These are phyloP conservation scores for Dictyostelium intermedium DNA, from an alignment of 78 protist species.

Conservation along the genomic window DNA sequence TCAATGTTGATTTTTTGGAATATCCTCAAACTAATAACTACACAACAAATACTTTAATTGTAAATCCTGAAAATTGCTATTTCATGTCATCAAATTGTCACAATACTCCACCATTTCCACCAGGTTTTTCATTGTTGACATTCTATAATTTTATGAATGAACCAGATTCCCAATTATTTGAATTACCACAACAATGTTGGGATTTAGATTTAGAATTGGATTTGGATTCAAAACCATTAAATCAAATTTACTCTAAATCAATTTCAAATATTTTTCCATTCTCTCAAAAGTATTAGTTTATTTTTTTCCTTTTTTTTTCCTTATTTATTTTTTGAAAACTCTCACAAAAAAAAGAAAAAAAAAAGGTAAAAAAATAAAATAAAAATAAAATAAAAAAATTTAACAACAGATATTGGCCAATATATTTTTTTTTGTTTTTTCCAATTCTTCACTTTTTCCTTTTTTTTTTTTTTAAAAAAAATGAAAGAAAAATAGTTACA, in stretches of 20 bases:
- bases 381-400: no score
- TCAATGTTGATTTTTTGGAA: background rate
- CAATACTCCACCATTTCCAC: background rate
- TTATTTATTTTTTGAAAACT: background rate
- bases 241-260: background rate
- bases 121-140: background rate
- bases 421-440: no score
- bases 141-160: background rate
- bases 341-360: no score
- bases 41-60: background rate
- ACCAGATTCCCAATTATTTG: background rate
- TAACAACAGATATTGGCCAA: no score
- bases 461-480: no score
- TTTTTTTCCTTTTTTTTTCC: background rate
- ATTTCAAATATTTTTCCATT: background rate
- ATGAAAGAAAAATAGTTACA: no score
- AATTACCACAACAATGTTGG: background rate
- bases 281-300: background rate
- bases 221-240: background rate
- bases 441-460: no score
- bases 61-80: background rate
- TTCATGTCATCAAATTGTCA: background rate
- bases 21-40: background rate
- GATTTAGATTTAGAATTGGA: background rate
- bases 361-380: no score